Evolutionary conservation across 345 rosid species (phyloP).

Genomic region (Microthlaspi erraticum): DNA sequence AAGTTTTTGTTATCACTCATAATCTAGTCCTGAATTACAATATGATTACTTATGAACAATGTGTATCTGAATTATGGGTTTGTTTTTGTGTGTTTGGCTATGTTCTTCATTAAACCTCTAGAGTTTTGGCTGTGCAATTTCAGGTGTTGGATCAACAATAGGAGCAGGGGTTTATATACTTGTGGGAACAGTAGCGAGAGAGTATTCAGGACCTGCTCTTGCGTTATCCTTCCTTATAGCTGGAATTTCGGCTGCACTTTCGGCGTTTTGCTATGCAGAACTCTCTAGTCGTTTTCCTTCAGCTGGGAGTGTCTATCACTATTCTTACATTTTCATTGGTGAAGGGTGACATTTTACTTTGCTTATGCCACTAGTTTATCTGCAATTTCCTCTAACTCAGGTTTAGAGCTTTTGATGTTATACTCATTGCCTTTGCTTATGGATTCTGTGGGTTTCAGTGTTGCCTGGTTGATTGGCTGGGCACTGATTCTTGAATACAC

Average conservation of each 20-base stretch:
- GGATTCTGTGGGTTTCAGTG: constrained; percentile 45
- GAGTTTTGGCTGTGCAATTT: not conserved
- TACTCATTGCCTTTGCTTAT: not conserved
- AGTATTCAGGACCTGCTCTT: constrained; percentile 95
- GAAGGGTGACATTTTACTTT: constrained; percentile 68
- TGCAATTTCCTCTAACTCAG: not conserved
- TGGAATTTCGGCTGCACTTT: constrained; percentile 91
- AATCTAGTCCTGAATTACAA: no score
- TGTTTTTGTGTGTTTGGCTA: not conserved
- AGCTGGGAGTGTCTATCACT: constrained; percentile 98
- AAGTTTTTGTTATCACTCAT: no score
- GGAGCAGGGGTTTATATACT: constrained; percentile 99
- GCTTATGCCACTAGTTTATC: not conserved
- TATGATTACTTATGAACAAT: no score
- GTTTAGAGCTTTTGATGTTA: constrained; percentile 2
- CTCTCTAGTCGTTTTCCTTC: constrained; percentile 95
- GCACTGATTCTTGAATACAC: constrained; percentile 90
- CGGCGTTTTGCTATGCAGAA: constrained; percentile 95
- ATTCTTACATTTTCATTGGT: constrained; percentile 91
- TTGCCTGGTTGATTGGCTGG: constrained; percentile 98
- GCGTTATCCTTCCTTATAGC: constrained; percentile 87
- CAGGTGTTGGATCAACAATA: constrained; percentile 96
- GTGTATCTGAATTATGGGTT: no score
- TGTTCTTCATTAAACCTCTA: not conserved
- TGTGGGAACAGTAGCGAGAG: constrained; percentile 99